These are phyloP conservation scores for Graphium sp. DNA, from an alignment of 2,329 filamentous ascomycete species.

Conservation along the genomic window DNA sequence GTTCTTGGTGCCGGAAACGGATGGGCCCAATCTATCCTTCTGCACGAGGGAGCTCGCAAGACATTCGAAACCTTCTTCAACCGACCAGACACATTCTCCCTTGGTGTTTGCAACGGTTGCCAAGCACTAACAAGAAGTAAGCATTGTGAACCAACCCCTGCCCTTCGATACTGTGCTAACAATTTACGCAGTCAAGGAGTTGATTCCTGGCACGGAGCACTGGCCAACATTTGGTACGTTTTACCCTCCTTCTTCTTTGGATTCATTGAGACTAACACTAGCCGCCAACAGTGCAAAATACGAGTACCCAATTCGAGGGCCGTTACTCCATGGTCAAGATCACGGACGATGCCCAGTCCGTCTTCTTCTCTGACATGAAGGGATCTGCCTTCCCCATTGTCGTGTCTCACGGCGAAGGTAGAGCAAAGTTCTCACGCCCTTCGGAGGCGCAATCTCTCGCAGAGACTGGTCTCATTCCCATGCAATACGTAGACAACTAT, in stretches of 20 bases:
- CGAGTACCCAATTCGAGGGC: slow-evolving; percentile 48
- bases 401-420: slow-evolving; percentile 82
- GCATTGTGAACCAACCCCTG: too few relatives aligned
- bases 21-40: slow-evolving; percentile 85
- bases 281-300: slow-evolving; percentile 52
- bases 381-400: slow-evolving; percentile 70
- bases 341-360: slow-evolving; percentile 31
- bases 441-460: slow-evolving; percentile 37
- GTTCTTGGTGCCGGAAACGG: slow-evolving; percentile 80
- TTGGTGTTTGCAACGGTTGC: slow-evolving; percentile 95
- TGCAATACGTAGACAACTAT: slow-evolving; percentile 75
- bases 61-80: slow-evolving; percentile 79
- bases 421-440: slow-evolving; percentile 50
- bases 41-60: slow-evolving; percentile 58
- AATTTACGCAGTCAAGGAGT: slow-evolving; percentile 57
- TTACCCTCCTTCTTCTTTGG: slow-evolving; percentile 57
- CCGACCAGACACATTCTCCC: slow-evolving; percentile 73
- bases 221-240: slow-evolving; percentile 53
- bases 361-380: slow-evolving; percentile 83
- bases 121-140: slow-evolving; percentile 83
- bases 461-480: slow-evolving; percentile 47
- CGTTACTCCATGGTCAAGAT: slow-evolving; percentile 72
- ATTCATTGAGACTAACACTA: slow-evolving; percentile 49
- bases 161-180: too few relatives aligned
- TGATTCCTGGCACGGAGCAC: slow-evolving; percentile 22